phyloP scores from a whole-genome alignment of 176 grass and related monocot species.

The Zoysia japonica region DNA sequence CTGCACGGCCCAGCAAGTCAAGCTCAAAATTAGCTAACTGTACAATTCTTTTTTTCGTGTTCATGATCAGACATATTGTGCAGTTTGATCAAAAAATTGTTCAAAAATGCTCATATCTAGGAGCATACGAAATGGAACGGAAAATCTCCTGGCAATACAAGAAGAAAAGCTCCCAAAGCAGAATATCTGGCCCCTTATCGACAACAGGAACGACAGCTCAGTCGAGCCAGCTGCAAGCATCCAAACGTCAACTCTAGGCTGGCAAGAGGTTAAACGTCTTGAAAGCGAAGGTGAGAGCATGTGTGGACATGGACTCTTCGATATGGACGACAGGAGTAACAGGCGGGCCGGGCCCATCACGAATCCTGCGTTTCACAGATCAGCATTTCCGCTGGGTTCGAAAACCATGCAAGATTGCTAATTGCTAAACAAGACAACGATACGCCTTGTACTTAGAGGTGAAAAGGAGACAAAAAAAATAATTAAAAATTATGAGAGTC shows the following conservation, averaged over 20 bases:
- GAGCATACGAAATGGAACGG: background rate
- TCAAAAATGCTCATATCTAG: background rate
- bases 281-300: background rate
- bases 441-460: background rate
- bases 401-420: background rate
- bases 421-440: background rate
- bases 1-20: background rate
- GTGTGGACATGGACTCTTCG: background rate
- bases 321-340: background rate
- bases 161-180: background rate
- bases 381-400: background rate
- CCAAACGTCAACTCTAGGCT: conserved; percentile 34
- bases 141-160: background rate
- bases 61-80: too few species aligned
- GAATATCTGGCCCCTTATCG: background rate
- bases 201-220: background rate
- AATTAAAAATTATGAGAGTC: too few species aligned
- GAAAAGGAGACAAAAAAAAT: too few species aligned
- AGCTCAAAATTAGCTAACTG: background rate
- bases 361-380: conserved; percentile 2
- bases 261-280: conserved; percentile 13
- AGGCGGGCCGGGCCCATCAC: background rate
- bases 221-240: background rate
- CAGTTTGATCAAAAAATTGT: background rate
- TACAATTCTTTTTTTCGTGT: background rate